These are phyloP conservation scores for Raphanus sativus DNA, from an alignment of 345 rosid genomes.

Conservation along the genomic window DNA sequence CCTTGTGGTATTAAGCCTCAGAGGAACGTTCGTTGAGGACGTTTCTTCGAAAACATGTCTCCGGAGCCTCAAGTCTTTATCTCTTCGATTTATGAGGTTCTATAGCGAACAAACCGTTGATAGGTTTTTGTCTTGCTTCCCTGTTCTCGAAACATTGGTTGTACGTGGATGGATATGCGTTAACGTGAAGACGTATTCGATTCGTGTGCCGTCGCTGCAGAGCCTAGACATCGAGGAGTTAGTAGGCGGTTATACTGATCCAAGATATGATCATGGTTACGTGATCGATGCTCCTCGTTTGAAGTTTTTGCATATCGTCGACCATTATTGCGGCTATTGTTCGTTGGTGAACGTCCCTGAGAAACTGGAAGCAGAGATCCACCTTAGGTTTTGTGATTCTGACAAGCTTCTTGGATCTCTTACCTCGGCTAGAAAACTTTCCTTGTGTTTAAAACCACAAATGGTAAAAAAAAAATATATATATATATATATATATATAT, in stretches of 20 bases:
- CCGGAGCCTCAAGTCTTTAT: background rate
- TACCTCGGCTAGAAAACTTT: background rate
- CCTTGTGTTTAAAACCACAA: background rate
- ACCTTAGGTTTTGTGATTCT: background rate
- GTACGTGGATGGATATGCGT: background rate
- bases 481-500: no score
- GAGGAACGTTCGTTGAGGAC: background rate
- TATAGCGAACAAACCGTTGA: background rate
- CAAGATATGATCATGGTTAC: background rate
- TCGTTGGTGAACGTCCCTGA: background rate
- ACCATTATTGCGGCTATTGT: background rate
- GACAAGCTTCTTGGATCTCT: background rate
- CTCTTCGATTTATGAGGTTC: background rate
- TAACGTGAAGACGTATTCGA: background rate
- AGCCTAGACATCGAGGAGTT: background rate
- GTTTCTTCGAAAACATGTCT: background rate
- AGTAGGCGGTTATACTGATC: background rate
- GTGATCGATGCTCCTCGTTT: background rate
- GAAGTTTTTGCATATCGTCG: background rate
- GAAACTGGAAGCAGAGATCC: background rate
- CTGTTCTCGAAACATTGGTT: background rate
- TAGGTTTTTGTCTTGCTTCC: background rate
- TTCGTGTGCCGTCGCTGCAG: background rate
- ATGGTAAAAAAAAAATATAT: background rate
- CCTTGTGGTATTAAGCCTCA: background rate